Percentiles rank a stretch among this genome's conserved stretches.
Evolutionary conservation across 106 monocot species (phyloP).

Genomic region (Phalaenopsis aphrodite): DNA sequence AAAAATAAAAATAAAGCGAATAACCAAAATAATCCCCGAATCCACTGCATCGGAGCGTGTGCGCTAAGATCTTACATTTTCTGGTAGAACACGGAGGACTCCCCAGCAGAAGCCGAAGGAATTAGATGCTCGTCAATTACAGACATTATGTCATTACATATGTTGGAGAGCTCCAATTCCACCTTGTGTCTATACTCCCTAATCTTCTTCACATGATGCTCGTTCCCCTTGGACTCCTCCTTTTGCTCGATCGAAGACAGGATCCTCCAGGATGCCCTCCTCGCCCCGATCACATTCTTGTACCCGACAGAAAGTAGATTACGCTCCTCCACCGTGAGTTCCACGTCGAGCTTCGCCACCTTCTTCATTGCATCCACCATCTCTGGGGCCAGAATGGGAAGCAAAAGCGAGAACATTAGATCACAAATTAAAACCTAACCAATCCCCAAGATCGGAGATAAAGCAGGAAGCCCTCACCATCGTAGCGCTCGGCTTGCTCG

Average conservation of each 20-base stretch:
- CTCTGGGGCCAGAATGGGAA: background rate
- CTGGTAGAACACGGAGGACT: conserved; percentile 20
- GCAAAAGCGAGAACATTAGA: background rate
- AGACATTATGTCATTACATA: conserved; percentile 14
- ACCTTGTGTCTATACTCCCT: conserved; percentile 19
- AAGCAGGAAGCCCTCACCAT: background rate
- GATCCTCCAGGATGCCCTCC: conserved; percentile 22
- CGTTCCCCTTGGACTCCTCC: conserved; percentile 23
- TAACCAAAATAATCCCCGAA: background rate
- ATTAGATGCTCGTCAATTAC: conserved; percentile 18
- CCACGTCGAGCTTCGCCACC: conserved; percentile 21
- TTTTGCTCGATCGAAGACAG: conserved; percentile 24
- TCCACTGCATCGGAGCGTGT: background rate
- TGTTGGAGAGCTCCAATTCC: conserved; percentile 17
- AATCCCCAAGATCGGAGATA: background rate
- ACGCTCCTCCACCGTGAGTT: conserved; percentile 22
- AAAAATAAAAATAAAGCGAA: background rate
- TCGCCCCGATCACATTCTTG: conserved; percentile 20
- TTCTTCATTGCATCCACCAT: conserved; percentile 21
- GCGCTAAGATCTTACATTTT: conserved; percentile 15
- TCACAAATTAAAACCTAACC: background rate
- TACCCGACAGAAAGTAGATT: conserved; percentile 20
- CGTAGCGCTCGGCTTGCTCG: conserved; percentile 26
- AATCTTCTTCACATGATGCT: conserved; percentile 18
- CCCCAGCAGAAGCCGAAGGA: conserved; percentile 13